Percentiles rank a stretch among this genome's conserved stretches.
These are phyloP conservation scores for Arabidopsis lyrata DNA, from an alignment of 441 rosid genomes.

Conservation along the genomic window DNA sequence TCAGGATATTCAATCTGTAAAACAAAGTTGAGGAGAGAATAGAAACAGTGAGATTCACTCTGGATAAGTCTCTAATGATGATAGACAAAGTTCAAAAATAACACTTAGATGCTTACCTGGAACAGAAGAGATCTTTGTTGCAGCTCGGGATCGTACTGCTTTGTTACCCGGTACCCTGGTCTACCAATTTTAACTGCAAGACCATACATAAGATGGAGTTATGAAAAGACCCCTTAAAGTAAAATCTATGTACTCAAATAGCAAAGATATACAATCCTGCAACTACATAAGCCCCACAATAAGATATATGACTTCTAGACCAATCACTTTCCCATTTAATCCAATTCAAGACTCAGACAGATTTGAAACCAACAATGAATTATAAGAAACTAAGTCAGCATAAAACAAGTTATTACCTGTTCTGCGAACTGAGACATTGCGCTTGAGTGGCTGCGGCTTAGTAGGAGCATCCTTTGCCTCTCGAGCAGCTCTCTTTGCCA, in stretches of 20 bases:
- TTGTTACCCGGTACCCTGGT: slow-evolving; percentile 93
- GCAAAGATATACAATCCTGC: slow-evolving; percentile 9
- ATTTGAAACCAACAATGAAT: not conserved
- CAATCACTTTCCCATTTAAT: not conserved
- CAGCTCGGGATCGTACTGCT: slow-evolving; percentile 88
- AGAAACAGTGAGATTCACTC: not conserved
- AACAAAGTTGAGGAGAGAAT: not conserved
- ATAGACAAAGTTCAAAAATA: slow-evolving; percentile 8
- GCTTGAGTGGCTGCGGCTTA: slow-evolving; percentile 93
- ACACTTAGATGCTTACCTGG: slow-evolving; percentile 57
- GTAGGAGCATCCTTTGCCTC: slow-evolving; percentile 93
- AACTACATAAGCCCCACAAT: not conserved
- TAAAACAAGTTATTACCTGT: slow-evolving; percentile 51
- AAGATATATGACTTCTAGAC: not conserved
- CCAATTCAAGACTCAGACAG: not conserved
- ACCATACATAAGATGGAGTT: slow-evolving; percentile 7
- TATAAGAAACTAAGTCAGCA: not conserved
- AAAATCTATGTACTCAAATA: slow-evolving; percentile 3
- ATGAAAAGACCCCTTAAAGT: not conserved
- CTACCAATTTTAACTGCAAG: slow-evolving; percentile 90
- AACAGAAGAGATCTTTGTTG: slow-evolving; percentile 92
- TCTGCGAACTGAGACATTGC: slow-evolving; percentile 83
- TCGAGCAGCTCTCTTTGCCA: slow-evolving; percentile 94
- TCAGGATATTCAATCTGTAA: slow-evolving; percentile 94
- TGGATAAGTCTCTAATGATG: not conserved